phyloP scores from a whole-genome alignment of 73 alveolate species.

The Paramecium sexaurelia region DNA sequence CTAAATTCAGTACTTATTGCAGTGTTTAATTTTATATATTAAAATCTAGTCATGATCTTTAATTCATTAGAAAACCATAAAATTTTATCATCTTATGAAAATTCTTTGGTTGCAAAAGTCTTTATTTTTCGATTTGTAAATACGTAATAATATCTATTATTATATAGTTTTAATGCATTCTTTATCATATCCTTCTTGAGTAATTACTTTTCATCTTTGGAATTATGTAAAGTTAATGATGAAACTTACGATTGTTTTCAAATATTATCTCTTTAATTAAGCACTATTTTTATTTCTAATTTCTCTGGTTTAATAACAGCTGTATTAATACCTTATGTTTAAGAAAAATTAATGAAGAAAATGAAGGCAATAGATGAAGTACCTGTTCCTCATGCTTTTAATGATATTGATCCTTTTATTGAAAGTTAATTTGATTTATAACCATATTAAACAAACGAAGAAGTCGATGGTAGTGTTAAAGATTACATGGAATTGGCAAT shows the following conservation, averaged over 20 bases:
- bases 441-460: constrained; percentile 61
- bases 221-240: background rate
- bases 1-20: constrained; percentile 54
- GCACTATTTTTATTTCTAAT: constrained; percentile 56
- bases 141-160: constrained; percentile 10
- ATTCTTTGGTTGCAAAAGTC: constrained; percentile 59
- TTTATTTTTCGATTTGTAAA: constrained; percentile 54
- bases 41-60: constrained; percentile 51
- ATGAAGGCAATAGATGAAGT: background rate
- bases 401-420: constrained; percentile 47
- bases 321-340: background rate
- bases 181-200: constrained; percentile 76
- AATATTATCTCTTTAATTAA: constrained; percentile 58
- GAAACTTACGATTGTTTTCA: constrained; percentile 47
- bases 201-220: background rate
- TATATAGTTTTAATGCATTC: constrained; percentile 72
- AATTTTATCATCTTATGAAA: constrained; percentile 62
- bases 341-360: background rate
- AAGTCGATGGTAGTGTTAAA: constrained; percentile 73
- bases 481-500: constrained; percentile 71
- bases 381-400: constrained; percentile 49
- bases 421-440: constrained; percentile 58
- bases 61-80: constrained; percentile 60
- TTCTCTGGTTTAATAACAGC: constrained; percentile 5
- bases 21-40: constrained; percentile 26